Base-by-base conservation (phyloP, 1,284 basidiomycete species). In the Ganoderma lingzhi region DNA sequence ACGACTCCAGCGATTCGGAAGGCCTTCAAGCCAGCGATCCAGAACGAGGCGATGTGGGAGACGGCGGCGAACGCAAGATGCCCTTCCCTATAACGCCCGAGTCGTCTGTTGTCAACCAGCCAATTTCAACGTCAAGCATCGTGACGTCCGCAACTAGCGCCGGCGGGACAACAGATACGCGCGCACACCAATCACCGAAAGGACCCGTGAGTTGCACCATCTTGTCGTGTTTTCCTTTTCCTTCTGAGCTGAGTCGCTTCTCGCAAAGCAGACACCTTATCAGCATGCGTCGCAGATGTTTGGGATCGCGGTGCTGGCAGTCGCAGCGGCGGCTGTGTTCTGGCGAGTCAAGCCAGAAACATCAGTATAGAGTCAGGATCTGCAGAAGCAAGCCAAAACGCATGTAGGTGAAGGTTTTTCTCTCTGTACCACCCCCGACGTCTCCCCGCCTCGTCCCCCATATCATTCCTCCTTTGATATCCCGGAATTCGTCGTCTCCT, bases 261-360 rank as follows among this genome's bases (percentile, higher is more conserved):
- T 69, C 56, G 62, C 72, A 63, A 60, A 69, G 35, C 68, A 71
- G 70, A 66, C 66, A 44, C 70, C 68, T 30, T 66, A 70, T 41
- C 70, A 71, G 39, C 68, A 70, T 44, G 63, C 68, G 32, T 73
- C 84, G 68, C 83, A 88, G 4, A 87, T 86, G 3, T 79, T 89
- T 3, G 90, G 90, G 8, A 85, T 90, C 14, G 76, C 90, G 30
- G 82, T 91, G 1, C 77, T 91, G 32, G 82, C 87, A 53, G 85
- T 90, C 3, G 89, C 88, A 9, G 88, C 89, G 3, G 88, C 85
- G 9, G 89, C 89, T 5, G 90, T 91, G 55, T 80, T 89, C 74
- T 91, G 88, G 88, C 83, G 87, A 67, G 87, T 90, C 17, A 88
- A 87, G 74, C 82, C 83, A 44, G 83, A 84, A 55, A 41, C 68